These are phyloP conservation scores for Claviceps monticola DNA, from an alignment of 2,329 filamentous ascomycete species.

Conservation along the genomic window DNA sequence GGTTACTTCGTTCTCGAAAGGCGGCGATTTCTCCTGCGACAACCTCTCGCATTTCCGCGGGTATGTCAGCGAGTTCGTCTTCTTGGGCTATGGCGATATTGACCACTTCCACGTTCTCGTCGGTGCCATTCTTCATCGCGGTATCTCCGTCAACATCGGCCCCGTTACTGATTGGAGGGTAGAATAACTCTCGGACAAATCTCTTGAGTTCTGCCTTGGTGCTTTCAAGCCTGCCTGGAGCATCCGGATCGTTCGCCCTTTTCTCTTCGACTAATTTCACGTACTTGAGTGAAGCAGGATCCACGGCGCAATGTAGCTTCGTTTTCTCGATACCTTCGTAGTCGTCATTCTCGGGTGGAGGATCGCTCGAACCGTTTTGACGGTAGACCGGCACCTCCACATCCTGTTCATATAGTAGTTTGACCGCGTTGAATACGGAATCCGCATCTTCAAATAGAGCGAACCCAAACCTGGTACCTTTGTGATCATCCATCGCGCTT, in stretches of 20 bases:
- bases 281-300: constrained; percentile 71
- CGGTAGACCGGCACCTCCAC: constrained; percentile 72
- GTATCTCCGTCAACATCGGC: constrained; percentile 53
- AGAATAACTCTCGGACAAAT: constrained; percentile 57
- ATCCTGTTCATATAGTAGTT: constrained; percentile 69
- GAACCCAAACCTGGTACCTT: constrained; percentile 82
- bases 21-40: constrained; percentile 89
- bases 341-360: constrained; percentile 26
- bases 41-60: constrained; percentile 87
- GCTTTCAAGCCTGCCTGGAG: constrained; percentile 54
- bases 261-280: constrained; percentile 66
- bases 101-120: constrained; percentile 66
- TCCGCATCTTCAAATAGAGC: constrained; percentile 89
- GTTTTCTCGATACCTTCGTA: constrained; percentile 52
- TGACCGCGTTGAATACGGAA: constrained; percentile 71
- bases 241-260: constrained; percentile 47
- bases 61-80: constrained; percentile 90
- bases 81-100: constrained; percentile 80
- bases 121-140: constrained; percentile 51
- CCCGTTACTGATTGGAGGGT: constrained; percentile 37
- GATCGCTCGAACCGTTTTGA: constrained; percentile 39
- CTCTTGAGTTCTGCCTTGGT: constrained; percentile 55
- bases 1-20: constrained; percentile 83
- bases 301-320: constrained; percentile 60
- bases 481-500: constrained; percentile 48